These are phyloP conservation scores for Annulohypoxylon nitens DNA, from an alignment of 495 filamentous ascomycete species.

Conservation along the genomic window DNA sequence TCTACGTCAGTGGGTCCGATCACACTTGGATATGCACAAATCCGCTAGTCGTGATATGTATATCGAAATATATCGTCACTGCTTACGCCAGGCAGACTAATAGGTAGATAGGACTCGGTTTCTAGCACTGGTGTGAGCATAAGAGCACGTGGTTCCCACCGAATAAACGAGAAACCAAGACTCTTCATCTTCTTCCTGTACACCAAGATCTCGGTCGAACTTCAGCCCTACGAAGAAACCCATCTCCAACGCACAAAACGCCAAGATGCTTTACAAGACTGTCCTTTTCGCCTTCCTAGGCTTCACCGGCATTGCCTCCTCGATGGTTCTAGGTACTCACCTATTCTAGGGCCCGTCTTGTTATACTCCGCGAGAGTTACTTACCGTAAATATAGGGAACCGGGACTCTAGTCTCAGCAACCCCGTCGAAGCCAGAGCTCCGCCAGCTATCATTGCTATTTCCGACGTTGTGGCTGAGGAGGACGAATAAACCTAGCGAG, in stretches of 20 bases:
- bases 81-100: constrained; percentile 6
- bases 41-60: constrained; percentile 16
- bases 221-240: neutral
- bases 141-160: constrained; percentile 20
- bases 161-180: neutral
- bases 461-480: constrained; percentile 7
- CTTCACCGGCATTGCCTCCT: constrained; percentile 24
- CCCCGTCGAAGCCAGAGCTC: constrained; percentile 12
- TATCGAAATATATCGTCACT: constrained; percentile 7
- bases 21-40: neutral
- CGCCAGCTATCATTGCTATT: constrained; percentile 18
- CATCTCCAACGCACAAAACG: constrained; percentile 7
- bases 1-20: constrained; percentile 5
- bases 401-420: constrained; percentile 15
- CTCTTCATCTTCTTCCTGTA: constrained; percentile 4
- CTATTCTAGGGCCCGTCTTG: neutral
- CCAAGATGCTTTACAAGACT: constrained; percentile 30
- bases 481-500: constrained; percentile 13
- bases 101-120: constrained; percentile 4
- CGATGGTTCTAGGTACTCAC: constrained; percentile 30
- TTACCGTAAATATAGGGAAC: constrained; percentile 18
- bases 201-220: neutral
- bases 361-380: neutral
- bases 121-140: constrained; percentile 1
- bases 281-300: constrained; percentile 27